Conservation (phyloP, 1,284 basidiomycete species). For the Hymenochaete sp. region DNA sequence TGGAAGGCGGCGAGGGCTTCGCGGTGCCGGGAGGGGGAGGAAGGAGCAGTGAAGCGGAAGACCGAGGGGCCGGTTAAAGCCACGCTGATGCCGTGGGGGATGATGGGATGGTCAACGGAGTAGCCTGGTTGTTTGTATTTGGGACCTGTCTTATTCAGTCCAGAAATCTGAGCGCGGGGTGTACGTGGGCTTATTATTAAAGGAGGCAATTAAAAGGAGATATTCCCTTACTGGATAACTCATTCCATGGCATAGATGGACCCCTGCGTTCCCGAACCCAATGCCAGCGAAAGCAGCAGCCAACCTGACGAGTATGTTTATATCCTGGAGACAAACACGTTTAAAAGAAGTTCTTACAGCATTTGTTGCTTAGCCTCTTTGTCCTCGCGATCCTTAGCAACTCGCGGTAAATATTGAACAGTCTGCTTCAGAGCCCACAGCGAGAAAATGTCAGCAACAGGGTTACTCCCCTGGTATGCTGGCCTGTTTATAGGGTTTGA, state of each 20-base stretch:
- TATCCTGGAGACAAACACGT: neutral
- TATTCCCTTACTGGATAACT: constrained; percentile 59
- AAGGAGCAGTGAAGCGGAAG: constrained; percentile 90
- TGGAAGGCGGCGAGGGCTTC: constrained; percentile 83
- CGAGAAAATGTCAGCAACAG: constrained; percentile 93
- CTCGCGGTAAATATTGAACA: constrained; percentile 82
- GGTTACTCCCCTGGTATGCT: constrained; percentile 95
- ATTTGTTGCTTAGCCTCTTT: constrained; percentile 84
- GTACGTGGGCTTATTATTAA: neutral
- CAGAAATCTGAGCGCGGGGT: constrained; percentile 70
- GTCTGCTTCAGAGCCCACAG: constrained; percentile 91
- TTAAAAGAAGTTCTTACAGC: constrained; percentile 50
- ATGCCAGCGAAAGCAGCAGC: constrained; percentile 91
- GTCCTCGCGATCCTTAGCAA: constrained; percentile 75
- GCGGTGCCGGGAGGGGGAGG: constrained; percentile 83
- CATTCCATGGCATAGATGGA: constrained; percentile 85
- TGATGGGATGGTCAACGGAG: constrained; percentile 74
- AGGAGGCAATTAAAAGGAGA: constrained; percentile 6
- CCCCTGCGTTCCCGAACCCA: constrained; percentile 92
- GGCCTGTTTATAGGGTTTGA: constrained; percentile 84
- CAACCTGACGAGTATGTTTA: constrained; percentile 31
- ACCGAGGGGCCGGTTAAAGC: constrained; percentile 89
- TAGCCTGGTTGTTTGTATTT: constrained; percentile 86
- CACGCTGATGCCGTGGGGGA: constrained; percentile 87
- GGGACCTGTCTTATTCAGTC: constrained; percentile 88